Conservation (phyloP, 345 rosid species). For the Dipteronia dyeriana region DNA sequence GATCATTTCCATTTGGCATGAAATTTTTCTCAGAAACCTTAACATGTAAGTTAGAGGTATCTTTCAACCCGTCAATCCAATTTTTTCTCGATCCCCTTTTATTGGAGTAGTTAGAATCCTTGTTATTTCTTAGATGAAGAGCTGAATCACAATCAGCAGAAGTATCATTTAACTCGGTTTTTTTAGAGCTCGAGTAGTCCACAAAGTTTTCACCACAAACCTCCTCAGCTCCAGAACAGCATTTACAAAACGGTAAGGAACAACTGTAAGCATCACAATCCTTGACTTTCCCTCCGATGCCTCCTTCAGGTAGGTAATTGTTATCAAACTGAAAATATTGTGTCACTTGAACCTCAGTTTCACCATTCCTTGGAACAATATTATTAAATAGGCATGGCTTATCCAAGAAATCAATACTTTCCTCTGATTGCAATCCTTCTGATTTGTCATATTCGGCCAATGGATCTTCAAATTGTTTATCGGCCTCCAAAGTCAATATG, state of each 20-base stretch:
- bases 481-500: conserved; percentile 45
- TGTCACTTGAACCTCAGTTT: conserved; percentile 22
- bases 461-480: conserved; percentile 41
- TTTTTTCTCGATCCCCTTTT: conserved; percentile 18
- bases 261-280: conserved; percentile 19
- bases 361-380: conserved; percentile 19
- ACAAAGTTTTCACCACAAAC: conserved; percentile 20
- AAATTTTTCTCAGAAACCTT: conserved; percentile 21
- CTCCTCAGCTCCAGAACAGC: conserved; percentile 19
- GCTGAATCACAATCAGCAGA: conserved; percentile 17
- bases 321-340: conserved; percentile 36
- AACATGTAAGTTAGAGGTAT: conserved; percentile 16
- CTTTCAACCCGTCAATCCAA: conserved; percentile 30
- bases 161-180: conserved; percentile 22
- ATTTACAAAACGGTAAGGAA: conserved; percentile 26
- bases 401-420: conserved; percentile 47
- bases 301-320: conserved; percentile 17
- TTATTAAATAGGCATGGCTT: conserved; percentile 51
- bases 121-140: conserved; percentile 14
- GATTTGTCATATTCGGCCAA: conserved; percentile 35
- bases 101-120: conserved; percentile 18
- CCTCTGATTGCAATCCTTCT: conserved; percentile 45
- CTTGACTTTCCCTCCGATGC: conserved; percentile 18
- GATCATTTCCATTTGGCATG: conserved; percentile 20
- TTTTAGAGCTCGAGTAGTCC: conserved; percentile 30